These are phyloP conservation scores for Penstemon davidsonii DNA, from an alignment of 257 asterid genomes.

Conservation along the genomic window DNA sequence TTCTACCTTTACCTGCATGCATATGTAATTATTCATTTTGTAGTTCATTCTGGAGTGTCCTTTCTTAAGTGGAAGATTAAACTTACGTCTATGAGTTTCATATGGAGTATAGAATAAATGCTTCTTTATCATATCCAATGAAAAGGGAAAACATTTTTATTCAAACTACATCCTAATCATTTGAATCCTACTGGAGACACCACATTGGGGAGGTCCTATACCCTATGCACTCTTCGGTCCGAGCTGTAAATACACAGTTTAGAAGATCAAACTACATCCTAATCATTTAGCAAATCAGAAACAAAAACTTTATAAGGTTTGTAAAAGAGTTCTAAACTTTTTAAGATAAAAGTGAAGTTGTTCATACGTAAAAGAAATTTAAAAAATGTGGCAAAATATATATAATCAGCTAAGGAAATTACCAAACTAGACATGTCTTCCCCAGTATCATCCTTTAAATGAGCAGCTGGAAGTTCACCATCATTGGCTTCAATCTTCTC, in stretches of 20 bases:
- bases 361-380: slow-evolving; percentile 1
- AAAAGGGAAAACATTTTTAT: not conserved
- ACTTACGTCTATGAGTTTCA: slow-evolving; percentile 7
- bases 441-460: slow-evolving; percentile 42
- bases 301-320: slow-evolving; percentile 7
- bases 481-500: slow-evolving; percentile 66
- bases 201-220: no score
- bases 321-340: slow-evolving; percentile 1
- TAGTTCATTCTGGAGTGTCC: not conserved
- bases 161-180: not conserved
- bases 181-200: not conserved
- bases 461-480: slow-evolving; percentile 61
- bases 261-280: not conserved
- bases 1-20: not conserved
- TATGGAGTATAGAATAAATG: not conserved
- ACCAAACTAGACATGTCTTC: slow-evolving; percentile 90
- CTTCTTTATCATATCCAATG: not conserved
- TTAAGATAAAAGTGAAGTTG: slow-evolving; percentile 13
- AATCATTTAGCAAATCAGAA: not conserved
- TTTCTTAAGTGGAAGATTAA: not conserved
- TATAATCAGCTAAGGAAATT: slow-evolving; percentile 31
- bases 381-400: not conserved
- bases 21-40: not conserved
- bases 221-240: no score
- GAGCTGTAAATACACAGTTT: no score